These are phyloP conservation scores for Russula brevipes DNA, from an alignment of 768 basidiomycete species.

Conservation along the genomic window DNA sequence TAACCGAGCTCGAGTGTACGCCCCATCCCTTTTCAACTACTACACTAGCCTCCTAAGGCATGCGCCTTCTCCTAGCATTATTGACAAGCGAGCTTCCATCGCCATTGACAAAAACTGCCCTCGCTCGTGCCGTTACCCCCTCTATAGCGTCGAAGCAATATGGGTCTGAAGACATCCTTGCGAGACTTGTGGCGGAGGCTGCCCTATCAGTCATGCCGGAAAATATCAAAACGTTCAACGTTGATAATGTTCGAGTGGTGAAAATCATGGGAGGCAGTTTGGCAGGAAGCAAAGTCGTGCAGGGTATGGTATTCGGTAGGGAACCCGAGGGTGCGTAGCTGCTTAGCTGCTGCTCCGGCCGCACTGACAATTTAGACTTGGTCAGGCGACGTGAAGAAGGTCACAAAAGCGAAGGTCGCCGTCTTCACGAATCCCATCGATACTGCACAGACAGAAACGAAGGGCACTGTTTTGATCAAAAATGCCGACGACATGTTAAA, in stretches of 20 bases:
- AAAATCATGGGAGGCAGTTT: conserved; percentile 97
- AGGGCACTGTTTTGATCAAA: conserved; percentile 94
- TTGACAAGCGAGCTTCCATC: conserved; percentile 63
- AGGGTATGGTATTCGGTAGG: conserved; percentile 97
- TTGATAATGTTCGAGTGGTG: conserved; percentile 96
- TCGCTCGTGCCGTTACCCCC: conserved; percentile 76
- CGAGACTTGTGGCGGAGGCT: conserved; percentile 86
- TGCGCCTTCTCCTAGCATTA: conserved; percentile 45
- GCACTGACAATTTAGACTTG: not conserved
- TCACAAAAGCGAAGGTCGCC: conserved; percentile 82
- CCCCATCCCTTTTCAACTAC: conserved; percentile 24
- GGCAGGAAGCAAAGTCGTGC: conserved; percentile 78
- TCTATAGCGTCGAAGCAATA: conserved; percentile 98
- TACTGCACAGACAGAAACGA: conserved; percentile 95
- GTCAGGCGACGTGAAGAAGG: conserved; percentile 76
- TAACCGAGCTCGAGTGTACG: conserved; percentile 88
- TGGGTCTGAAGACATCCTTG: conserved; percentile 79
- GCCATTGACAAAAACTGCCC: conserved; percentile 63
- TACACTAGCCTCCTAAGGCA: not conserved
- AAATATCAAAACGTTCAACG: conserved; percentile 90
- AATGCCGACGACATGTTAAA: conserved; percentile 96
- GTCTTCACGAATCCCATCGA: conserved; percentile 93
- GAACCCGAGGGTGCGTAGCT: conserved; percentile 77
- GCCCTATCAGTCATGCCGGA: conserved; percentile 87
- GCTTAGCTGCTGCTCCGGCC: not conserved